Base-by-base conservation (phyloP, 1,139 yeast species). In the Blastobotrys arbuscula region DNA sequence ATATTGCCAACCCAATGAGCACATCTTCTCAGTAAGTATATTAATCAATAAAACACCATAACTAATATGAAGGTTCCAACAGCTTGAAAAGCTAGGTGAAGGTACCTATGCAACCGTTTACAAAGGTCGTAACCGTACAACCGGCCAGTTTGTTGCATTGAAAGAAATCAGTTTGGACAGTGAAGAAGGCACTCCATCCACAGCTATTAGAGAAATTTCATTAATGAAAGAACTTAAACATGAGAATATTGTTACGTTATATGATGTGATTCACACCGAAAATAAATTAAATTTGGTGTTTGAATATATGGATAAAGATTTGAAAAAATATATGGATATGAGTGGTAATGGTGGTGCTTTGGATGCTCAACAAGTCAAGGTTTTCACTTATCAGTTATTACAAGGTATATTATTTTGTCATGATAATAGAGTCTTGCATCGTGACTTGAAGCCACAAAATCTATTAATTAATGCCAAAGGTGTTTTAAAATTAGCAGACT, bases 91-190 rank as follows among this genome's bases (percentile, higher is more conserved):
- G 71, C 77, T 90, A 50, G 97, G 97, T 39, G 97, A 90, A 68
- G 98, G 98, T 51, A 92, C 98, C 1, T 92, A 92, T 73, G 98
- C 98, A 50, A 92, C 97, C 6, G 98, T 92, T 24, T 92, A 92
- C 71, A 92, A 90, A 62, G 98, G 97, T 10, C 76, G 96, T 53
- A 92, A 92, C 67, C 79, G 95, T 48, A 79, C 88, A 50, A 84
- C 96, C 0, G 97, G 97, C 5, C 89, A 92, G 30, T 76, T 88
- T 47, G 98, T 92, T 21, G 98, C 98, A 0, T 73, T 92, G 59
- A 92, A 92, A 65, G 98, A 92, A 67, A 94, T 92, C 67, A 88
- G 84, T 59, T 74, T 92, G 55, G 99, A 92, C 64, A 84, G 95
- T 19, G 97, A 90, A 63, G 99, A 92, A 68, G 98, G 98, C 12